Evolutionary conservation across 148 eudicot species (phyloP).

Genomic region (Vaccinium myrtillus): DNA sequence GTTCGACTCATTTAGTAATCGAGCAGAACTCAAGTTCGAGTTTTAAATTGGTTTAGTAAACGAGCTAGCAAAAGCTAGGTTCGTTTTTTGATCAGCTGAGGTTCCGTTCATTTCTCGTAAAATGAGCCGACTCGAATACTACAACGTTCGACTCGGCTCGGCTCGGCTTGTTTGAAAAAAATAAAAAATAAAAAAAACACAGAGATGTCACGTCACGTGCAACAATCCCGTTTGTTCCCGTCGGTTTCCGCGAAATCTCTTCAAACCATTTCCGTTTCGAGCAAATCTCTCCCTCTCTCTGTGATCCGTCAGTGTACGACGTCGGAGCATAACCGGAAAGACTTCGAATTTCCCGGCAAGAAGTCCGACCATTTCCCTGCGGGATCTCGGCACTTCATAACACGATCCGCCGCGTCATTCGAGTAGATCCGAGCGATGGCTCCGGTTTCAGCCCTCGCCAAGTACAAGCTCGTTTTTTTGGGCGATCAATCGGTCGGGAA

Average conservation of each 20-base stretch:
- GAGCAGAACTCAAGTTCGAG: too few species aligned
- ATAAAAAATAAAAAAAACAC: too few species aligned
- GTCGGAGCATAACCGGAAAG: neutral
- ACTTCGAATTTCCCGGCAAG: neutral
- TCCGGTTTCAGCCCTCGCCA: slow-evolving; percentile 69
- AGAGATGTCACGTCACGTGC: neutral
- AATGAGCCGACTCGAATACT: too few species aligned
- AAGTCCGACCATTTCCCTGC: neutral
- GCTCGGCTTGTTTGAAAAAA: too few species aligned
- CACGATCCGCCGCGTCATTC: neutral
- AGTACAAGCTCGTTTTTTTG: slow-evolving; percentile 70
- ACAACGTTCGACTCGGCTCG: too few species aligned
- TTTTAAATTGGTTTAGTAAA: too few species aligned
- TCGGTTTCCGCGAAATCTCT: neutral
- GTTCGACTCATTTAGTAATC: too few species aligned
- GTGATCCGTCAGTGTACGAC: neutral
- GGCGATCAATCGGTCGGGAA: slow-evolving; percentile 87
- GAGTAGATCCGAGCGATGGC: slow-evolving; percentile 33
- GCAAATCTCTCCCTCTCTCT: neutral
- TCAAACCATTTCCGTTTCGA: neutral
- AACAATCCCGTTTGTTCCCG: neutral
- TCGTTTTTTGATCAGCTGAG: too few species aligned
- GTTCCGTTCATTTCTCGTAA: too few species aligned
- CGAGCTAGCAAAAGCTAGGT: too few species aligned
- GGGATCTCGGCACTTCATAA: neutral